A percentile compares a stretch with the other conserved stretches of the same genome.
Evolutionary conservation across 768 basidiomycete genomes (phyloP).

Genomic region (Psilocybe sp.): DNA sequence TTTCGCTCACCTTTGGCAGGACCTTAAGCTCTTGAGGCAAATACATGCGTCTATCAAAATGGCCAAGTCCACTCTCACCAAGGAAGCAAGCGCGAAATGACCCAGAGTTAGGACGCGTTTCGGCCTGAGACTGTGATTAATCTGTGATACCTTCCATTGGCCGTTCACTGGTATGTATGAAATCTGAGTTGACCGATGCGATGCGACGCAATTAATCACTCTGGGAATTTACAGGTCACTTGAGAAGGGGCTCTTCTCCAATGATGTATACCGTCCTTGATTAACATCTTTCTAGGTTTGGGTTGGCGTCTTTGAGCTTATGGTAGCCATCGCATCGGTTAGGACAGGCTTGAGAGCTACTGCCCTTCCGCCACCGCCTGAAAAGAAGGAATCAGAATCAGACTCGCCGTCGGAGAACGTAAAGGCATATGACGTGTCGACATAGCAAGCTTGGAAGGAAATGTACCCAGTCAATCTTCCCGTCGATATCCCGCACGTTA

Average conservation of each 20-base stretch:
- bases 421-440: conserved; percentile 25
- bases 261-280: conserved; percentile 42
- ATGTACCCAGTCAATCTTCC: too few relatives aligned
- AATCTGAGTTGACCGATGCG: not conserved
- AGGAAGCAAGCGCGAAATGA: conserved; percentile 55
- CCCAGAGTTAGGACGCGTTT: conserved; percentile 60
- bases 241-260: conserved; percentile 61
- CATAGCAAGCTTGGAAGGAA: conserved; percentile 4
- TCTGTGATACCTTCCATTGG: conserved; percentile 72
- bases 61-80: conserved; percentile 48
- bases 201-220: not conserved
- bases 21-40: conserved; percentile 54
- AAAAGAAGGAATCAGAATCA: conserved; percentile 19
- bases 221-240: conserved; percentile 52
- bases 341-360: conserved; percentile 73
- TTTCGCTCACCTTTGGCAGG: conserved; percentile 69
- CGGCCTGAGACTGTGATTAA: conserved; percentile 74
- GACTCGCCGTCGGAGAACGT: conserved; percentile 12
- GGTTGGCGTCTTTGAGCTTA: conserved; percentile 39
- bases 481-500: too few relatives aligned
- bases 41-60: conserved; percentile 56
- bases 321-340: conserved; percentile 60
- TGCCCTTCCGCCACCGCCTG: conserved; percentile 34
- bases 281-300: conserved; percentile 27
- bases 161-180: conserved; percentile 72